Evolutionary conservation across 1,284 basidiomycete species (phyloP), one percentile per base, ranked within the genome.

Genomic region (Fomitopsis palustris): DNA sequence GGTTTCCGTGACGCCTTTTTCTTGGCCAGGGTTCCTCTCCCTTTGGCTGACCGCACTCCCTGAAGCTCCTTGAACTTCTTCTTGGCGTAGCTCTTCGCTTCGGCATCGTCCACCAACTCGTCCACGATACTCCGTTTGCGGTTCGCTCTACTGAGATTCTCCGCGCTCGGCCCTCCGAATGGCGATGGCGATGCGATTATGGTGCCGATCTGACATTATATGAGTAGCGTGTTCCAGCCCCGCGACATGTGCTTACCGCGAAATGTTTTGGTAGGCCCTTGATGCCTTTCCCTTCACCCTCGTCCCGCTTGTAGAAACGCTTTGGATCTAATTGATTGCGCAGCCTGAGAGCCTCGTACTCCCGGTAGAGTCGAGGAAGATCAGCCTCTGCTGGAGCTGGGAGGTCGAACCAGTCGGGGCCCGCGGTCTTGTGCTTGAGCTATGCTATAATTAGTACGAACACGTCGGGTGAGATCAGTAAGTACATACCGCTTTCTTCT

Each of bases 281-380:
- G 75, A 90, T 88, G 43, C 91, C 93, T 68, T 86, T 92, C 42
- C 92, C 85, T 78, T 95, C 90, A 4, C 89, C 88, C 57, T 88
- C 85, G 54, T 93, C 91, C 69, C 88, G 92, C 58, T 84, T 77
- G 78, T 98, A 96, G 79, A 98, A 98, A 35, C 95, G 82, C 74
- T 98, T 99, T 7, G 96, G 96, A 70, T 99, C 96, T 37, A 99
- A 82, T 58, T 95, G 90, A 71, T 96, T 96, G 52, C 92, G 87
- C 55, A 99, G 78, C 23, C 94, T 86, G 55, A 98, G 79, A 1
- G 96, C 94, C 73, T 98, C 95, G 37, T 98, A 92, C 77, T 99
- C 96, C 58, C 92, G 87, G 69, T 95, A 82, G 64, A 98, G 81
- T 59, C 90, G 85, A 35, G 93, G 92, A 6, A 95, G 78, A 61